Percentiles rank a stretch among this genome's conserved stretches.
These are phyloP conservation scores for Talaromyces sp. DNA, from an alignment of 2,329 filamentous ascomycete species.

Conservation along the genomic window DNA sequence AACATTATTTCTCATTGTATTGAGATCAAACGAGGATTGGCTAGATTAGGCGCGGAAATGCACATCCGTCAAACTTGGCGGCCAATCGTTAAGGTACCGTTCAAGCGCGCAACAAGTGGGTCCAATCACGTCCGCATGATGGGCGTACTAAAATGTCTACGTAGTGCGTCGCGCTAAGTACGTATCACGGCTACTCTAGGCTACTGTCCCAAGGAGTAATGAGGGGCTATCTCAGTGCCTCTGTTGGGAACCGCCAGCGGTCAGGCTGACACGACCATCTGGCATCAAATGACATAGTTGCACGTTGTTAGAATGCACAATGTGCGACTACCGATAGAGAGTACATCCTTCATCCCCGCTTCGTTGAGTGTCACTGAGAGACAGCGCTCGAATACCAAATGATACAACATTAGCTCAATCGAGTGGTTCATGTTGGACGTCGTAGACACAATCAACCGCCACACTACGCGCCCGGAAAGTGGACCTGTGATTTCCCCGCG, in stretches of 20 bases:
- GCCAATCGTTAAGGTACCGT: not conserved
- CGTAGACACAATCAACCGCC: not conserved
- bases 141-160: not conserved
- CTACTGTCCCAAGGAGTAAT: not conserved
- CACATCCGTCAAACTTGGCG: not conserved
- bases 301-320: not conserved
- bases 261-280: not conserved
- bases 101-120: slow-evolving; percentile 6
- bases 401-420: not conserved
- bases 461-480: slow-evolving; percentile 3
- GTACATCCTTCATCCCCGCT: not conserved
- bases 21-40: not conserved
- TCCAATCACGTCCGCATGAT: not conserved
- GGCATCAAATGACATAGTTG: not conserved
- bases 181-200: not conserved
- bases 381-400: not conserved
- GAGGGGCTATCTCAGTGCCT: not conserved
- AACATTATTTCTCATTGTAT: not conserved
- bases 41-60: not conserved
- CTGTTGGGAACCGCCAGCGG: not conserved
- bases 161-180: not conserved
- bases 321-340: not conserved
- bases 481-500: slow-evolving; percentile 3
- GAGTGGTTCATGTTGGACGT: not conserved
- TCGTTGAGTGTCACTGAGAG: not conserved